Percentiles rank a stretch among this genome's conserved stretches.
phyloP scores from a whole-genome alignment of 2,329 filamentous ascomycete genomes.

The Graphilbum fragrans region DNA sequence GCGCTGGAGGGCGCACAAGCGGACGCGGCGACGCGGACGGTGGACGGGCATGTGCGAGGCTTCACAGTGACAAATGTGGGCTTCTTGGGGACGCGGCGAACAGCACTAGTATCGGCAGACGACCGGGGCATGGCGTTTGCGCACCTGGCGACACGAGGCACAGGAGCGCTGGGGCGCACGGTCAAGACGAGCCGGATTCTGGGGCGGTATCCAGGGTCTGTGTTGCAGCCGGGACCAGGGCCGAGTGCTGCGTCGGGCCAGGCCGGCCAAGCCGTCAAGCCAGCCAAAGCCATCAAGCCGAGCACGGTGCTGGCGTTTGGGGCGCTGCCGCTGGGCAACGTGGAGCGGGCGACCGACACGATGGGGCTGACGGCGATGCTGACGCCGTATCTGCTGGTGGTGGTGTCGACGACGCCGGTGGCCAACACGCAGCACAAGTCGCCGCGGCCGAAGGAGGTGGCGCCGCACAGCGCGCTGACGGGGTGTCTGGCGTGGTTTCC shows the following conservation, averaged over 20 bases:
- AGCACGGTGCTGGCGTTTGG: slow-evolving; percentile 92
- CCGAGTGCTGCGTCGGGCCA: background rate
- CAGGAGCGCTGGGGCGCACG: slow-evolving; percentile 71
- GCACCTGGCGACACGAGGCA: slow-evolving; percentile 82
- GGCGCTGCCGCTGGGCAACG: slow-evolving; percentile 83
- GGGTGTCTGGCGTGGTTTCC: slow-evolving; percentile 97
- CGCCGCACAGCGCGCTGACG: slow-evolving; percentile 81
- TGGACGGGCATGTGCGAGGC: slow-evolving; percentile 72
- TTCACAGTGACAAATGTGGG: slow-evolving; percentile 80
- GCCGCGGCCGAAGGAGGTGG: slow-evolving; percentile 79
- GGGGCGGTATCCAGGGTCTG: slow-evolving; percentile 72
- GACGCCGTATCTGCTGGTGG: slow-evolving; percentile 88
- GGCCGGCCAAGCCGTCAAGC: no score
- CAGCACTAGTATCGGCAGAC: slow-evolving; percentile 88
- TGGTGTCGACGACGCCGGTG: slow-evolving; percentile 92
- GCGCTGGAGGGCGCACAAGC: slow-evolving; percentile 47
- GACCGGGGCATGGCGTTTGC: slow-evolving; percentile 97
- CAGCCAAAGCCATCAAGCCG: slow-evolving; percentile 63
- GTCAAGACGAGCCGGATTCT: slow-evolving; percentile 86
- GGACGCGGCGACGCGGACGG: slow-evolving; percentile 41
- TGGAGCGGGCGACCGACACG: slow-evolving; percentile 74
- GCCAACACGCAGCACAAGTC: slow-evolving; percentile 96
- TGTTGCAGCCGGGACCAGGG: slow-evolving; percentile 27
- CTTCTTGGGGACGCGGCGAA: slow-evolving; percentile 86
- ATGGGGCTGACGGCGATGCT: slow-evolving; percentile 91